Conservation (phyloP, 1,284 basidiomycete genomes). For the Tilletiaria anomala region DNA sequence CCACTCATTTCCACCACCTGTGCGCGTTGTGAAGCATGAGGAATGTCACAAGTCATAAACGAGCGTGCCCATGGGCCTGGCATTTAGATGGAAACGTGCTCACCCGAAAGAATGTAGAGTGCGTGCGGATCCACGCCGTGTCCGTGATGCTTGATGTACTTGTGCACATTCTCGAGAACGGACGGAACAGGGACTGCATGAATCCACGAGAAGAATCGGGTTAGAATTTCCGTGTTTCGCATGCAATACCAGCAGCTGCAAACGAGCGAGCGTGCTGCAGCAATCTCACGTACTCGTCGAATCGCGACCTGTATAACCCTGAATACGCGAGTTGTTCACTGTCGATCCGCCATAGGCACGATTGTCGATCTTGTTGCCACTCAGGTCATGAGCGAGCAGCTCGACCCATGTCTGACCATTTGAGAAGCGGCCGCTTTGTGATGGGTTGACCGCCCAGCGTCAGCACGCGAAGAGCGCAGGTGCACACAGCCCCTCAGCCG, state of each 20-base stretch:
- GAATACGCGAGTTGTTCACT: constrained; percentile 9
- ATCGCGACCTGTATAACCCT: constrained; percentile 10
- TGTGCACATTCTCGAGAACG: constrained; percentile 5
- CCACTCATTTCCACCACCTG: constrained; percentile 1
- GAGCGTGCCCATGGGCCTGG: constrained; percentile 7
- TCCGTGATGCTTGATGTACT: constrained; percentile 3
- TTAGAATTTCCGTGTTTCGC: background rate
- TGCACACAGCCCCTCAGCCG: no score
- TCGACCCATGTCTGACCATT: constrained; percentile 15
- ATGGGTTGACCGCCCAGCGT: no score
- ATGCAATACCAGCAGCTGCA: background rate
- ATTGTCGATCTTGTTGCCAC: background rate
- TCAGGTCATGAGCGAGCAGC: constrained; percentile 7
- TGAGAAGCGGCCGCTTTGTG: constrained; percentile 12
- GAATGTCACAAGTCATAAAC: background rate
- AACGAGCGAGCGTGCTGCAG: no score
- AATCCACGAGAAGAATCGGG: background rate
- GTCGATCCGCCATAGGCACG: constrained; percentile 16
- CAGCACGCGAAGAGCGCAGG: no score
- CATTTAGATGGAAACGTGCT: background rate
- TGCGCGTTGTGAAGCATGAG: background rate
- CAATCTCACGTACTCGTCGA: background rate
- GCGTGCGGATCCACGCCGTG: constrained; percentile 1
- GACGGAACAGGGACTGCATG: constrained; percentile 7
- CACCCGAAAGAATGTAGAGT: constrained; percentile 10